Base-by-base conservation (phyloP, 768 basidiomycete species). In the Panaeolus papilionaceus region DNA sequence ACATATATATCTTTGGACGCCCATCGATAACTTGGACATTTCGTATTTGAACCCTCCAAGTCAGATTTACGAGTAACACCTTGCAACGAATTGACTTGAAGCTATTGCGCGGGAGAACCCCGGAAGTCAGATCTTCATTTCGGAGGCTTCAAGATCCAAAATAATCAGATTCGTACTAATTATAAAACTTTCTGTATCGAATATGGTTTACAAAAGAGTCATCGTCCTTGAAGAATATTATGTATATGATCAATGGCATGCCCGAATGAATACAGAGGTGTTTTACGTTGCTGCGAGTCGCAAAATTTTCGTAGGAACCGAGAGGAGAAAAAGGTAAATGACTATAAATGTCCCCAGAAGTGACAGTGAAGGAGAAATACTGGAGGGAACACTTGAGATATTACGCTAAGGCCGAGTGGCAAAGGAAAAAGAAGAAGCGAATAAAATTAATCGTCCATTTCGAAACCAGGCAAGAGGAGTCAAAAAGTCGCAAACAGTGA, bases 371-470 rank as follows among this genome's bases (percentile, higher is more conserved):
- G 5, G 23, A 54, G 28, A 23, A 54, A 33, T 3, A 54, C 10
- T 14, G 28, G 51, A 16, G 54, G 12, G 28, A 16, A 58, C 54
- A 37, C 54, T 33, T 33, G 33, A 16, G 28, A 58, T 37, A 37
- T 33, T 58, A 58, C 12, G 28, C 26, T 58, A 58, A 37, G 47
- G 18, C 16, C 18, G 44, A 45, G 47, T 49, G 47, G 10, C 6
- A 49, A 26, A 49, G 54, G 4, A 28, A 51, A 33, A 37, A 10
- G 28, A 18, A 58, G 28, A 58, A 58, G 14, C 54, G 26, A 58
- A 58, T 58, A 58, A 58, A 14, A 58, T 58, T 58, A 58, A 58
- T 58, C 54, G 54, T 58, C 54, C 54, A 58, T 58, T 58, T 58
- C 54, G 54, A 58, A 58, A 58, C 54, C 54, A 58, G 54, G 14